Percentiles rank a stretch among this genome's conserved stretches.
Evolutionary conservation across 257 asterid genomes (phyloP).

Genomic region (Leonotis leonurus): DNA sequence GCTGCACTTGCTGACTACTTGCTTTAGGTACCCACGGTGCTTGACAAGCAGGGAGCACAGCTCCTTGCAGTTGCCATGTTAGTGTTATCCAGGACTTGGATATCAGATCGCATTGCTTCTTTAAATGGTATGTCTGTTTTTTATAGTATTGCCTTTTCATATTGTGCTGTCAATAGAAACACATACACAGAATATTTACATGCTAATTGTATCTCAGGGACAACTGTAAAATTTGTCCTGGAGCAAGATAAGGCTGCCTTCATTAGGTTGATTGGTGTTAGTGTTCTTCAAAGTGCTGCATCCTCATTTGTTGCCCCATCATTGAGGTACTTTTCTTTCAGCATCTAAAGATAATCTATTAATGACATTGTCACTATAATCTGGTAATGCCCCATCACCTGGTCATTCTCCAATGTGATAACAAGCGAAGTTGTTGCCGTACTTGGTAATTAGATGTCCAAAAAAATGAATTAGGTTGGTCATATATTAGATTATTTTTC

Average conservation of each 20-base stretch:
- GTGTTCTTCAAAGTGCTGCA: constrained; percentile 98
- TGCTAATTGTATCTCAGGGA: constrained; percentile 49
- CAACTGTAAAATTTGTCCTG: constrained; percentile 88
- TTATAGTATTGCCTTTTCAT: constrained; percentile 13
- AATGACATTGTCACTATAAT: not conserved
- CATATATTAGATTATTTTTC: not conserved
- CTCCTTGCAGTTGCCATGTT: constrained; percentile 88
- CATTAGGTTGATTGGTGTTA: constrained; percentile 75
- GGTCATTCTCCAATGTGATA: too few relatives aligned
- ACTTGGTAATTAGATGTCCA: not conserved
- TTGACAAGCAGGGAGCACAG: constrained; percentile 96
- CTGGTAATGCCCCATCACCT: too few relatives aligned
- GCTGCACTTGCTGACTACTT: constrained; percentile 19
- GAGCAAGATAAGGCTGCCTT: constrained; percentile 93
- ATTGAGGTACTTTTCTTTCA: constrained; percentile 52
- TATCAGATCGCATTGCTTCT: constrained; percentile 97
- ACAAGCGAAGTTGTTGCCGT: too few relatives aligned
- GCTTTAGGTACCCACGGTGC: constrained; percentile 78
- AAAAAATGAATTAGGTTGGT: not conserved
- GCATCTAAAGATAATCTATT: constrained; percentile 10
- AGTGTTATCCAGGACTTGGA: constrained; percentile 90
- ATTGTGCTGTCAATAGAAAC: constrained; percentile 10
- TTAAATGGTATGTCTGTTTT: constrained; percentile 56
- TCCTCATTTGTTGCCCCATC: constrained; percentile 97
- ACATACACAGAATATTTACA: constrained; percentile 12